Percentiles rank a stretch among this genome's conserved stretches.
These are phyloP conservation scores for Wickerhamomyces alni DNA, from an alignment of 805 yeast genomes.

Conservation along the genomic window DNA sequence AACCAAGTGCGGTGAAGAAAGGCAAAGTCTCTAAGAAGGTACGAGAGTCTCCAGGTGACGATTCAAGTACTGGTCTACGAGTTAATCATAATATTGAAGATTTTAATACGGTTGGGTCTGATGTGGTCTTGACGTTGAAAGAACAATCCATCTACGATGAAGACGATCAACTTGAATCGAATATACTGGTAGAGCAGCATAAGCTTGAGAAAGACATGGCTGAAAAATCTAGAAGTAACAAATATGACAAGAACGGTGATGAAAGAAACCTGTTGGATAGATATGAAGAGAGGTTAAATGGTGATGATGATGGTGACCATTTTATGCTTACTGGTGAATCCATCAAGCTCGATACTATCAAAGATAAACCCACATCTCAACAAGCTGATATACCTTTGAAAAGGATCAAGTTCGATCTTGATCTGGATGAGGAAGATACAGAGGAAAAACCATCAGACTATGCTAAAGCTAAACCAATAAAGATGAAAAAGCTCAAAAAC, in stretches of 20 bases:
- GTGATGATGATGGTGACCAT: constrained; percentile 6
- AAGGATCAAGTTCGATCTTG: constrained; percentile 9
- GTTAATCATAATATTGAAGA: constrained; percentile 17
- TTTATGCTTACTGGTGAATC: constrained; percentile 13
- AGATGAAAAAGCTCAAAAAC: constrained; percentile 25
- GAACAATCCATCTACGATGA: constrained; percentile 17
- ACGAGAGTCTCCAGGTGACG: too few relatives aligned
- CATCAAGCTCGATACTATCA: too few relatives aligned
- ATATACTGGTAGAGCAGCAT: constrained; percentile 10
- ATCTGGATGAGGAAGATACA: constrained; percentile 12
- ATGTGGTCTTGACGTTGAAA: constrained; percentile 19
- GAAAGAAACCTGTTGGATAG: constrained; percentile 11
- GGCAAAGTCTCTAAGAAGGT: too few relatives aligned
- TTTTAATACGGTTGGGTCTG: constrained; percentile 5
- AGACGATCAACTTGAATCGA: constrained; percentile 19
- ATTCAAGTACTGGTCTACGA: constrained; percentile 10
- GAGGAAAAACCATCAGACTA: constrained; percentile 13
- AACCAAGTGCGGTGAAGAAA: too few relatives aligned
- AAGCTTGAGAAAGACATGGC: constrained; percentile 12
- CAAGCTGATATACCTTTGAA: neutral
- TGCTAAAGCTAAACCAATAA: constrained; percentile 22
- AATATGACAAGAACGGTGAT: constrained; percentile 11
- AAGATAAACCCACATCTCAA: too few relatives aligned
- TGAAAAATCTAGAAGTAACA: constrained; percentile 7
- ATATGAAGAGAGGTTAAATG: constrained; percentile 11